A percentile compares a stretch with the other conserved stretches of the same genome.
phyloP scores from a whole-genome alignment of 2,329 filamentous ascomycete species.

The Macrophomina pseudophaseolina region DNA sequence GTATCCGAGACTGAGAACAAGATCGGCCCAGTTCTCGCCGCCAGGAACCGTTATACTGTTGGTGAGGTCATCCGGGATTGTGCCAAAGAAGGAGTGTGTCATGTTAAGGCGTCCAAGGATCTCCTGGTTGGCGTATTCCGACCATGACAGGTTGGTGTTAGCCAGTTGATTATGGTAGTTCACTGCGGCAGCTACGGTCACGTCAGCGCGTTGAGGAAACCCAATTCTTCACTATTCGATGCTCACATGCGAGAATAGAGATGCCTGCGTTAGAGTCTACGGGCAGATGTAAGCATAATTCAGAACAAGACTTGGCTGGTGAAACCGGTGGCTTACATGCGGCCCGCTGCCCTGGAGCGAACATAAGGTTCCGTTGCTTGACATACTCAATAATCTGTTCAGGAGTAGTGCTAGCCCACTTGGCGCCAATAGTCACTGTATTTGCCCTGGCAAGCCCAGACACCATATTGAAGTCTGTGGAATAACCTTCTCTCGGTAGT shows the following conservation, averaged over 20 bases:
- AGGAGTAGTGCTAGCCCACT: constrained; percentile 34
- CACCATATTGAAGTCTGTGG: constrained; percentile 39
- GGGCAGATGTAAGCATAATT: not conserved
- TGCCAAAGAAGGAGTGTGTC: constrained; percentile 37
- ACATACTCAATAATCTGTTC: constrained; percentile 33
- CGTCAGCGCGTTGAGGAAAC: constrained; percentile 24
- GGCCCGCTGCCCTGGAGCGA: constrained; percentile 37
- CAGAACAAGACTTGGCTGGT: not conserved
- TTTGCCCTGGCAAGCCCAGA: constrained; percentile 34
- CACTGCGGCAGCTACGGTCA: constrained; percentile 30
- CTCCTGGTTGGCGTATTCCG: constrained; percentile 31
- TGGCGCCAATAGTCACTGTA: constrained; percentile 34
- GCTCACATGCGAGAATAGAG: constrained; percentile 34
- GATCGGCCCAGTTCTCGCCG: constrained; percentile 36
- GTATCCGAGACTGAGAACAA: constrained; percentile 37
- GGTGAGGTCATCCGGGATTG: constrained; percentile 32
- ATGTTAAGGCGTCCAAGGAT: constrained; percentile 36
- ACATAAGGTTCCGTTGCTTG: constrained; percentile 35
- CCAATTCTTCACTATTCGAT: not conserved
- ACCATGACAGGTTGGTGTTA: constrained; percentile 32
- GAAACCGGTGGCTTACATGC: constrained; percentile 29
- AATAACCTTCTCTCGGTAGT: constrained; percentile 38
- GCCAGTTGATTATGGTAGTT: constrained; percentile 36
- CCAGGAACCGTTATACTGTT: constrained; percentile 35
- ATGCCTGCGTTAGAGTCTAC: constrained; percentile 38